Conservation (phyloP, 148 eudicot genomes). For the Heliamphora exappendiculata region DNA sequence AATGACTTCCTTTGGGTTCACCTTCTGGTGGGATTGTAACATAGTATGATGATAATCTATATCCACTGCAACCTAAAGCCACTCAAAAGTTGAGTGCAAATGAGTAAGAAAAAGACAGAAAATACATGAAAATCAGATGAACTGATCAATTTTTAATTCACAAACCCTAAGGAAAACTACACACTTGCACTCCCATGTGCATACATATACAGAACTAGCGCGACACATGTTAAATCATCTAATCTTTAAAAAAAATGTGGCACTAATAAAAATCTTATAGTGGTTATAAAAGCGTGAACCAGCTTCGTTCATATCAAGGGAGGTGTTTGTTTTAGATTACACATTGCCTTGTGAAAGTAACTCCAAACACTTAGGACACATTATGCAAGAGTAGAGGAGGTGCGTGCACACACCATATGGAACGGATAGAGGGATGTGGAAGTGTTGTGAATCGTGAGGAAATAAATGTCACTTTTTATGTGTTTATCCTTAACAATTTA, state of each 20-base stretch:
- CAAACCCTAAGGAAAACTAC: neutral
- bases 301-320: too few relatives aligned
- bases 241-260: too few relatives aligned
- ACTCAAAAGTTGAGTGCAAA: neutral
- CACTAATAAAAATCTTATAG: too few relatives aligned
- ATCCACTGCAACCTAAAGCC: constrained; percentile 81
- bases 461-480: too few relatives aligned
- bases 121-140: neutral
- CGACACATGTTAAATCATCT: too few relatives aligned
- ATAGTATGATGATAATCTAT: constrained; percentile 95
- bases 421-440: too few relatives aligned
- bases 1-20: constrained; percentile 91
- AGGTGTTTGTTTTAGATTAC: neutral
- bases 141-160: neutral
- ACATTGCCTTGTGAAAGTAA: neutral
- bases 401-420: too few relatives aligned
- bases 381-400: neutral
- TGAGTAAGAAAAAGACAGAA: neutral
- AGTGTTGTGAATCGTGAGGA: too few relatives aligned
- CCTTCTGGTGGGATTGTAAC: constrained; percentile 36
- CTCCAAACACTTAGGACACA: neutral
- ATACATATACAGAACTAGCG: too few relatives aligned
- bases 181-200: too few relatives aligned
- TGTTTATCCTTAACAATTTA: too few relatives aligned
- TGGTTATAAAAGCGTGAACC: too few relatives aligned